Base-by-base conservation (phyloP, 2,329 filamentous ascomycete species). In the Juglanconis oblonga region DNA sequence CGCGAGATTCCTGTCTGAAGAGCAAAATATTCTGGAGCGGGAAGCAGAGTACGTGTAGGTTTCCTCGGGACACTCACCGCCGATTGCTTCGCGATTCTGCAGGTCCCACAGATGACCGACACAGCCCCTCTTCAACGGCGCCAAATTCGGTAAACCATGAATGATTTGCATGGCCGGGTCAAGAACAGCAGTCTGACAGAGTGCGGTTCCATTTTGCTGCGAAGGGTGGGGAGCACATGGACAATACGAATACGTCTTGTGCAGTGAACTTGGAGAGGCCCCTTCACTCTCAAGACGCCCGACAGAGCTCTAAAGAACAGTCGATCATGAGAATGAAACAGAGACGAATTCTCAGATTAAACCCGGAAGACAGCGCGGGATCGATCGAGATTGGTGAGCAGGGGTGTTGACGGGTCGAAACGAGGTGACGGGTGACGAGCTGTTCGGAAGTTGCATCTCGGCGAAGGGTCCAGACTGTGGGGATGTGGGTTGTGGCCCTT, bases 121-220 rank as follows among this genome's bases (percentile, higher is more conserved):
- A 32, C 40, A 52, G 11, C 40, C 40, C 14, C 42, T 17, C 31
- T 38, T 4, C 32, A 14, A 48, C 24, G 57, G 60, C 60, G 60
- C 57, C 60, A 62, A 59, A 58, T 53, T 58, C 60, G 60, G 60
- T 52, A 62, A 59, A 13, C 52, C 51, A 38, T 58, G 47, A 52
- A 11, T 14, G 24, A 5, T 17, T 47, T 32, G 29, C 24, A 9
- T 47, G 9, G n/a, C 17, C 10, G 31, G 14, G 29, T 17, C 5
- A 17, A 13, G 31, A 29, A 7, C 2, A 42, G 32, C 31, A 32
- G 33, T 29, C 9, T 55, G 52, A 24, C 24, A 24, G 24, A 24
- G n/a, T n/a, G 10, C 14, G 10, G 13, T 31, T 40, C 35, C 36
- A 13, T 10, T 11, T 14, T 42, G 38, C 38, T 42, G 38, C 38